Conservation (phyloP, 495 filamentous ascomycete genomes). For the Staphylotrichum longicolle region DNA sequence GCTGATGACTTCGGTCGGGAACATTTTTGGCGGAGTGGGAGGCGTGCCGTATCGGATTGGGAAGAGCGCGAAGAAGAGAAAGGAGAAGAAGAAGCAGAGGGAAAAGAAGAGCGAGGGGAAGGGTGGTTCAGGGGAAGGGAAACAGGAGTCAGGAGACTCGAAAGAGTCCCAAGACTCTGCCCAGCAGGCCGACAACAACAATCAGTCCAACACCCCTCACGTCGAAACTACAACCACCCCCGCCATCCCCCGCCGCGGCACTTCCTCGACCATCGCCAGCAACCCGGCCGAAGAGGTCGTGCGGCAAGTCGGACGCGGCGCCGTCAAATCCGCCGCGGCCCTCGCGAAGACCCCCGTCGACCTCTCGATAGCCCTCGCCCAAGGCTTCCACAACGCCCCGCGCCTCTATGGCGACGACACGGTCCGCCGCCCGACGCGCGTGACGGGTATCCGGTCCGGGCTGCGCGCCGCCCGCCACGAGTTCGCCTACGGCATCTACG, state of each 20-base stretch:
- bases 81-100: slow-evolving; percentile 44
- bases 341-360: slow-evolving; percentile 60
- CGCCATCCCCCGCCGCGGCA: slow-evolving; percentile 21
- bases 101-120: slow-evolving; percentile 24
- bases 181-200: neutral
- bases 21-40: slow-evolving; percentile 57
- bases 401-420: slow-evolving; percentile 63
- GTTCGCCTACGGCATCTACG: slow-evolving; percentile 67
- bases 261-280: slow-evolving; percentile 22
- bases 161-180: neutral
- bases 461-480: slow-evolving; percentile 64
- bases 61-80: slow-evolving; percentile 49
- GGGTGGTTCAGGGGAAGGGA: neutral
- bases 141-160: slow-evolving; percentile 3
- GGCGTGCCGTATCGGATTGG: slow-evolving; percentile 57
- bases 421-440: slow-evolving; percentile 49
- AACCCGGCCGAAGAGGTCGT: slow-evolving; percentile 40
- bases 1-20: slow-evolving; percentile 51
- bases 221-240: slow-evolving; percentile 27
- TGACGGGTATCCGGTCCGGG: slow-evolving; percentile 68
- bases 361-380: slow-evolving; percentile 67
- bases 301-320: slow-evolving; percentile 46
- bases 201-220: slow-evolving; percentile 3
- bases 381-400: slow-evolving; percentile 83
- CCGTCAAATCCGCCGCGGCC: slow-evolving; percentile 47